Base-by-base conservation (phyloP, 164 flowering plant genomes). In the Warburgia ugandensis region DNA sequence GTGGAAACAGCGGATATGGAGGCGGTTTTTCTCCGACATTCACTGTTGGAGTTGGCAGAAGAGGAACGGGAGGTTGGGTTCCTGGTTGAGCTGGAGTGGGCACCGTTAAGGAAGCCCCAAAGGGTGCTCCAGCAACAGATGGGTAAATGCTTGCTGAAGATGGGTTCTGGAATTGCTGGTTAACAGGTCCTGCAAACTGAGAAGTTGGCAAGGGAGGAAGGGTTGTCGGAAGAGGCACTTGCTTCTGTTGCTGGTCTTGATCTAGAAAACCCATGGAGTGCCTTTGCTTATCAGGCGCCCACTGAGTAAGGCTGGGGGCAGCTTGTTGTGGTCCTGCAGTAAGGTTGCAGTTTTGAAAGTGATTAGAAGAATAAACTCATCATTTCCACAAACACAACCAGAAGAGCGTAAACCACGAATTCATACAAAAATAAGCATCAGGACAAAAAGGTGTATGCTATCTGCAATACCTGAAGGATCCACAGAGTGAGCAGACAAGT, bases 1-100 rank as follows among this genome's bases (percentile, higher is more conserved):
- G 99, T 1, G 99, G 99, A 59, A 94, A 92, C 31, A 92, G 58
- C 22, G 99, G 99, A 54, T 94, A 86, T 6, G 97, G 90, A 1
- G 97, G 92, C 25, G 75, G 62, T 55, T 83, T 84, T 48, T 86
- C 97, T 39, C 74, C 79, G 25, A 46, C 30, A 42, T 29, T 67
- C 39, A 67, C 52, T 16, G 76, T 14, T 27, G 69, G 41, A 41
- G 59, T 37, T 33, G 73, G 73, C 59, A 70, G 16, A 30, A 54
- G 35, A 64, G 77, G 56, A 4, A 54, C 33, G 12, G 72, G 56
- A 30, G 33, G 77, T 49, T 54, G 84, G 59, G 60, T 77, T 55
- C 65, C 50, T 35, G 74, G 81, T 56, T 66, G 87, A 55, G 63
- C 55, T 52, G 80, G 44, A 48, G 77, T 61, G 13, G 72, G 59